A percentile compares a stretch with the other conserved stretches of the same genome.
phyloP scores from a whole-genome alignment of 2,329 filamentous ascomycete species.

The Aspergillus pseudonomiae region DNA sequence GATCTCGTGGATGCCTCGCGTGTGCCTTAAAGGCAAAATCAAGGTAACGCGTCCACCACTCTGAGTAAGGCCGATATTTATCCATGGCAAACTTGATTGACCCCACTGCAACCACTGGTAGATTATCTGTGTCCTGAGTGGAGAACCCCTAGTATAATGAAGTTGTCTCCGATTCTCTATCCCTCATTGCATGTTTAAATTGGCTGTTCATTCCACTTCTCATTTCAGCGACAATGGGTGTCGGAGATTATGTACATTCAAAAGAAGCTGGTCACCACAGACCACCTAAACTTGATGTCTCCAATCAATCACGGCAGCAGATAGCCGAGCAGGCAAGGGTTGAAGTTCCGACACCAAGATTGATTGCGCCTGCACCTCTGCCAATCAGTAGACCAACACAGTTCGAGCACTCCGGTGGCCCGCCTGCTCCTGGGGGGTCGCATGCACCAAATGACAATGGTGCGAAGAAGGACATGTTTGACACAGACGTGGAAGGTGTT shows the following conservation, averaged over 20 bases:
- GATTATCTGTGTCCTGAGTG: neutral
- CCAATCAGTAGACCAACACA: slow-evolving; percentile 20
- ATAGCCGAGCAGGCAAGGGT: slow-evolving; percentile 40
- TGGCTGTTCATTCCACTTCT: neutral
- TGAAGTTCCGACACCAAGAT: slow-evolving; percentile 33
- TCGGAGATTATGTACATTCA: slow-evolving; percentile 47
- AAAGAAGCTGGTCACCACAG: slow-evolving; percentile 38
- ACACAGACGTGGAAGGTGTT: slow-evolving; percentile 48
- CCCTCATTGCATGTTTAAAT: slow-evolving; percentile 1
- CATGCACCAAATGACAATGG: slow-evolving; percentile 20
- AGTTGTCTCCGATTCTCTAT: neutral
- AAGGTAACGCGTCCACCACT: slow-evolving; percentile 13
- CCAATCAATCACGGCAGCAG: slow-evolving; percentile 33
- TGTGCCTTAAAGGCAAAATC: slow-evolving; percentile 19
- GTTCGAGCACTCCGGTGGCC: slow-evolving; percentile 22
- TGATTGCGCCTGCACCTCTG: slow-evolving; percentile 24
- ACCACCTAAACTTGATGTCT: slow-evolving; percentile 24
- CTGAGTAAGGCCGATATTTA: slow-evolving; percentile 2
- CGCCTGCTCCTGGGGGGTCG: slow-evolving; percentile 6
- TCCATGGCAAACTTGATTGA: slow-evolving; percentile 6
- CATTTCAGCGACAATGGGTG: slow-evolving; percentile 36
- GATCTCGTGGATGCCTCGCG: slow-evolving; percentile 35
- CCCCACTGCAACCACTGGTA: slow-evolving; percentile 3
- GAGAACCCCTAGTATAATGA: slow-evolving; percentile 1
- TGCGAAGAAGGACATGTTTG: slow-evolving; percentile 40